Base-by-base conservation (phyloP, 768 basidiomycete species). In the Tricholoma flavovirens region DNA sequence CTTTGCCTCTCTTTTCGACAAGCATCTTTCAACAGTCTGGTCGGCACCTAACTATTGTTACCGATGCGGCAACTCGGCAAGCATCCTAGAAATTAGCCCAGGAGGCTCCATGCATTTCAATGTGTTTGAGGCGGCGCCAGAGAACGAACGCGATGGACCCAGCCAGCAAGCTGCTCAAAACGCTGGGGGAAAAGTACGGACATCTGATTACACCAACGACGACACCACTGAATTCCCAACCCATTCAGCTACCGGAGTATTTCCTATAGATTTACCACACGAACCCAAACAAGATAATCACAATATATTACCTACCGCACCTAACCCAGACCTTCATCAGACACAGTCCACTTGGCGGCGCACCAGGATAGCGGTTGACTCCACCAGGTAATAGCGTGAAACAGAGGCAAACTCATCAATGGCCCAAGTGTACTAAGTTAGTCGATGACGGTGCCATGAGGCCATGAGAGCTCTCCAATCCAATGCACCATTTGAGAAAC, bases 21-120 rank as follows among this genome's bases (percentile, higher is more conserved):
- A 92, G 60, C 91, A 92, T 65, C 81, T 99, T 54, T 93, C 92
- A 22, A 99, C 97, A 0, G 97, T 99, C 6, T 99, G 97, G 97
- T 92, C 88, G 19, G 97, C 97, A 36, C 96, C 96, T 36, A 99
- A 99, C 68, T 98, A 98, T 67, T 98, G 96, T 71, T 98, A 98
- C 73, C 85, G 97, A 43, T 98, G 97, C 67, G 97, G 97, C 35
- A 99, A 99, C 72, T 89, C 89, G 54, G 97, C 97, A 21, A 93
- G 90, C 63, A 96, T 98, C 63, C 76, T 98, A 56, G 96, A 98
- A 74, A 91, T 99, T 38, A 90, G 92, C 0, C 96, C 95, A 4
- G 90, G 85, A 6, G 92, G 86, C 43, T 75, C 75, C 15, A 88
- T 90, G 81, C 92, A 88, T 71, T 98, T 98, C 72, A 99, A 98